Evolutionary conservation across 805 yeast genomes (phyloP).

Genomic region (Metschnikowia dekortorum): DNA sequence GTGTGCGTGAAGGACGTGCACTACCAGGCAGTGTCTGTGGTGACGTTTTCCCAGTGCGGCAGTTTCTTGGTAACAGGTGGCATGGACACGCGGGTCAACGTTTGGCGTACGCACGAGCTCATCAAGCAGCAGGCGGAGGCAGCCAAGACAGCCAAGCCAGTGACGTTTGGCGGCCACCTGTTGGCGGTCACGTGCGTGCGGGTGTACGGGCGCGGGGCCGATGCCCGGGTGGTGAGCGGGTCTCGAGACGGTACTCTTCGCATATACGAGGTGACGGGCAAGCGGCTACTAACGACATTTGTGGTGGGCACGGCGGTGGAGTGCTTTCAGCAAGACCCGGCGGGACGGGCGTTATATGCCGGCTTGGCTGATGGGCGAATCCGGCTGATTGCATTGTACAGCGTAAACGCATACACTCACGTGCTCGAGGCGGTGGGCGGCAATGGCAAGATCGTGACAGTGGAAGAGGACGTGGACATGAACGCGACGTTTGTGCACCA

Average conservation of each 20-base stretch:
- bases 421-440: conserved; percentile 63
- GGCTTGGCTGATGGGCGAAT: conserved; percentile 66
- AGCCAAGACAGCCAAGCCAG: conserved; percentile 51
- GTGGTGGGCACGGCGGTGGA: conserved; percentile 58
- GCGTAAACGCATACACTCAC: conserved; percentile 28
- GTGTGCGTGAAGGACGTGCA: conserved; percentile 75
- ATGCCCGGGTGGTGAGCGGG: conserved; percentile 59
- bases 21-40: conserved; percentile 65
- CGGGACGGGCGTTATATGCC: conserved; percentile 66
- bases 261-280: conserved; percentile 53
- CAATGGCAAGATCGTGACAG: conserved; percentile 44
- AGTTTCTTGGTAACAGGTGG: conserved; percentile 72
- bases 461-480: conserved; percentile 48
- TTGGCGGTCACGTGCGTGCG: conserved; percentile 47
- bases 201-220: conserved; percentile 53
- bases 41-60: conserved; percentile 58
- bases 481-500: conserved; percentile 52
- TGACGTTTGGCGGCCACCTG: conserved; percentile 58
- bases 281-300: conserved; percentile 58
- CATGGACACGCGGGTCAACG: conserved; percentile 69
- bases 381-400: conserved; percentile 50
- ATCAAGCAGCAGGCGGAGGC: conserved; percentile 33
- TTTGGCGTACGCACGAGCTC: conserved; percentile 70
- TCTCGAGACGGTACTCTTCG: conserved; percentile 75
- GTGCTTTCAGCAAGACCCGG: conserved; percentile 67